phyloP scores from a whole-genome alignment of 768 basidiomycete genomes.

The Auricularia heimuer region DNA sequence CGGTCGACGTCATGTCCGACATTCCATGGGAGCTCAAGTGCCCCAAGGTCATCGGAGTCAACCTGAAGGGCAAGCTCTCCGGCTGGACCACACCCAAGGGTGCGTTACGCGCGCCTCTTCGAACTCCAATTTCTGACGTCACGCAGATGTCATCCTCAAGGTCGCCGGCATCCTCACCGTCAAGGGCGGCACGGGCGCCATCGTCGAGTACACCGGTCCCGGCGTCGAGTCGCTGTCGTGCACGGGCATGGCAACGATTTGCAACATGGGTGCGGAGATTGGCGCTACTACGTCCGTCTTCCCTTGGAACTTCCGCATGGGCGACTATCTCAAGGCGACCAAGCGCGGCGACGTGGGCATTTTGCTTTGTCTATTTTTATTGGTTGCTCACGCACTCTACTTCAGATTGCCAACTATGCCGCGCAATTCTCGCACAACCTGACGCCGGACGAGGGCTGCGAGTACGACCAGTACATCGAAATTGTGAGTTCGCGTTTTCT shows the following conservation, averaged over 20 bases:
- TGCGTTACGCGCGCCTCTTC: conserved; percentile 21
- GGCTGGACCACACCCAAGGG: conserved; percentile 99
- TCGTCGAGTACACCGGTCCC: conserved; percentile 92
- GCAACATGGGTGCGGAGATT: conserved; percentile 99
- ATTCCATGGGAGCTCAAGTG: conserved; percentile 99
- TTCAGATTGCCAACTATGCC: conserved; percentile 73
- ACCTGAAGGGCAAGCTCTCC: conserved; percentile 85
- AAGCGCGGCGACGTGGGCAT: conserved; percentile 49
- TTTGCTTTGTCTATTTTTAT: neutral
- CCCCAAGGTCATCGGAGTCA: conserved; percentile 98
- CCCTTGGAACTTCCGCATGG: conserved; percentile 97
- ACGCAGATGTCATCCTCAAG: conserved; percentile 90
- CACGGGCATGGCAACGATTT: conserved; percentile 99
- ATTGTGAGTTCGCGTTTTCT: conserved; percentile 46
- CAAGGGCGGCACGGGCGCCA: conserved; percentile 98
- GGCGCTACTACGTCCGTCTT: conserved; percentile 98
- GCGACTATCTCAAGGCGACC: conserved; percentile 88
- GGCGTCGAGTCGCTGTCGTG: conserved; percentile 94
- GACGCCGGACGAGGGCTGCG: conserved; percentile 72
- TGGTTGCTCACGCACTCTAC: neutral
- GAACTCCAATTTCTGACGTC: neutral
- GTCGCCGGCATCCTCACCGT: conserved; percentile 98
- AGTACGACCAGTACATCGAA: conserved; percentile 91
- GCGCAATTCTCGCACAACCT: conserved; percentile 85
- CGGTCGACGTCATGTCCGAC: conserved; percentile 97